Base-by-base conservation (phyloP, 495 filamentous ascomycete genomes). In the Diplogelasinospora grovesii region DNA sequence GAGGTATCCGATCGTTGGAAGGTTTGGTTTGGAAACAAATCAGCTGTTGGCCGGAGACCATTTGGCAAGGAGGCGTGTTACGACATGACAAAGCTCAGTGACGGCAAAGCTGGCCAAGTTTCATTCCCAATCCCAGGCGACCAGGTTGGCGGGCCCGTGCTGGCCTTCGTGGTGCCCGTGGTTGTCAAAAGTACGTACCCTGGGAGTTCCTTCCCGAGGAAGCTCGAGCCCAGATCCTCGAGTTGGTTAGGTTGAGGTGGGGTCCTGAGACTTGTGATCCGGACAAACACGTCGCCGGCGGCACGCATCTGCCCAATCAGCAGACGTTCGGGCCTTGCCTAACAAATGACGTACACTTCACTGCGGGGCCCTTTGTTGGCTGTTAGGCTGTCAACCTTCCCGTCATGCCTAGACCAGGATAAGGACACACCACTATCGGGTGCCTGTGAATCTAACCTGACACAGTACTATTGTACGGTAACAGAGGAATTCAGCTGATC, bases 31-130 rank as follows among this genome's bases (percentile, higher is more conserved):
- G n/a, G n/a, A n/a, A n/a, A n/a, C n/a, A n/a, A n/a, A n/a, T n/a
- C n/a, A n/a, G n/a, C n/a, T n/a, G n/a, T n/a, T n/a, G n/a, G n/a
- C n/a, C n/a, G n/a, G n/a, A n/a, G n/a, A n/a, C n/a, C n/a, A n/a
- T n/a, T n/a, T n/a, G n/a, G n/a, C n/a, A n/a, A 18, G 23, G 33
- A 31, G 16, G 16, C 29, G 41, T 50, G 45, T 54, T 54, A 57
- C 50, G 50, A 49, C 50, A 53, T 54, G 22, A 18, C 48, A 31
- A 38, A 41, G 47, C 50, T 45, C 43, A 31, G 44, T 49, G 45
- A 50, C 50, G 47, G 50, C 49, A 49, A 48, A 52, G 43, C 42
- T 39, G 46, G 42, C 49, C 43, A 47, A 42, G 45, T 42, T 48
- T 49, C 38, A 28, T 49, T n/a, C n/a, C n/a, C 41, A 43, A 14